These are phyloP conservation scores for Monosporozyma siamensis DNA, from an alignment of 805 yeast species.

Conservation along the genomic window DNA sequence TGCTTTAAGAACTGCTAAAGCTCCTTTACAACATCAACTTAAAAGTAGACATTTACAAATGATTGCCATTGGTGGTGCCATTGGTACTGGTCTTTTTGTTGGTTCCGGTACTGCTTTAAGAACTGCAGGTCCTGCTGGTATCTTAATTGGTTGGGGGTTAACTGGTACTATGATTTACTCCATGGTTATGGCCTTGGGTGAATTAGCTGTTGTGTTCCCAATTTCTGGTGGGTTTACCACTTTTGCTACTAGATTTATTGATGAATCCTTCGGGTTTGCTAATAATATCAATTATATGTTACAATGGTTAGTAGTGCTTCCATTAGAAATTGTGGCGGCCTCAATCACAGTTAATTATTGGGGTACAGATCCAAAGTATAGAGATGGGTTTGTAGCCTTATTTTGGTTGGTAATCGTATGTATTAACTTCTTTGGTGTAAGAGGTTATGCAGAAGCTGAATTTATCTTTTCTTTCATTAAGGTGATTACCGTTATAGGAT, in stretches of 20 bases:
- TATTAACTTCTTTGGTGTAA: conserved; percentile 47
- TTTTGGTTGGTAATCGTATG: conserved; percentile 40
- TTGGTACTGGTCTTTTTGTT: conserved; percentile 70
- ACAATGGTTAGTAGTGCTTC: conserved; percentile 44
- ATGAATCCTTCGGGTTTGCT: conserved; percentile 55
- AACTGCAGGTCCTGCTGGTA: conserved; percentile 61
- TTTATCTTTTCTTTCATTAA: conserved; percentile 39
- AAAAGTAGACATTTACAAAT: conserved; percentile 49
- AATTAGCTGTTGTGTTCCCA: conserved; percentile 51
- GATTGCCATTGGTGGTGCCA: conserved; percentile 64
- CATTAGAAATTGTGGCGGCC: conserved; percentile 45
- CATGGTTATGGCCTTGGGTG: conserved; percentile 58
- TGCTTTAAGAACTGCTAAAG: conserved; percentile 37
- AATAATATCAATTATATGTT: conserved; percentile 49
- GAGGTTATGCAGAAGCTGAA: conserved; percentile 48
- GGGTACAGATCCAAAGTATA: conserved; percentile 37
- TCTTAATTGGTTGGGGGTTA: conserved; percentile 45
- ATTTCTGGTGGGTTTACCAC: conserved; percentile 56
- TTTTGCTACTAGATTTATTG: conserved; percentile 51
- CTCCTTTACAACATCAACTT: conserved; percentile 49
- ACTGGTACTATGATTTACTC: conserved; percentile 46
- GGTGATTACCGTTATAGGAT: conserved; percentile 40
- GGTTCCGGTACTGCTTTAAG: conserved; percentile 56
- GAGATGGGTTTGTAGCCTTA: conserved; percentile 40
- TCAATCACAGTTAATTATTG: conserved; percentile 45